Conservation (phyloP, 192 early-diverging fungal species). For the Backusella australiensis region DNA sequence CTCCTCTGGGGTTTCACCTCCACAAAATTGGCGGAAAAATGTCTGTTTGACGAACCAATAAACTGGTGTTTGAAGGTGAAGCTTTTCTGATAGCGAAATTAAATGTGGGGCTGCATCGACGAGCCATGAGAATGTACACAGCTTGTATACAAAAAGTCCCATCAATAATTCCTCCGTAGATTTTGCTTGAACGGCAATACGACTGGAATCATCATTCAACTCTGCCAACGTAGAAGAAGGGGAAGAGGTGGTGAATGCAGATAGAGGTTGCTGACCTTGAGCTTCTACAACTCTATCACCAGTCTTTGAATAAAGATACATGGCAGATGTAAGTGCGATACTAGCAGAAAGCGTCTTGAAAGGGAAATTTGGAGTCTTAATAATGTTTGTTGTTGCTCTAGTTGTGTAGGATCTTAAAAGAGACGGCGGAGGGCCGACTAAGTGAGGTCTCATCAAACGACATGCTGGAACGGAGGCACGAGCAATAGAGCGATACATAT, state of each 20-base stretch:
- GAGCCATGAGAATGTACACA: slow-evolving; percentile 59
- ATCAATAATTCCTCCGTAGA: slow-evolving; percentile 56
- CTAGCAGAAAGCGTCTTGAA: slow-evolving; percentile 14
- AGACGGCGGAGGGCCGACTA: slow-evolving; percentile 8
- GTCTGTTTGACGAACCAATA: slow-evolving; percentile 77
- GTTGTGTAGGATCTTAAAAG: background rate
- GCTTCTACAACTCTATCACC: slow-evolving; percentile 18
- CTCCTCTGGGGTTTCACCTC: slow-evolving; percentile 82
- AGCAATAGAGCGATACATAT: slow-evolving; percentile 4
- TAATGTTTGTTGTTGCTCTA: background rate
- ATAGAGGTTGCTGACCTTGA: background rate
- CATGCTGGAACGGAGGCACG: slow-evolving; percentile 5
- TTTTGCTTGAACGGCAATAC: slow-evolving; percentile 49
- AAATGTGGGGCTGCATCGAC: slow-evolving; percentile 56
- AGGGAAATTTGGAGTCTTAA: background rate
- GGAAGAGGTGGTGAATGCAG: slow-evolving; percentile 2
- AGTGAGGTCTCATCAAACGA: slow-evolving; percentile 7
- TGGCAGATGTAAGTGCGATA: slow-evolving; percentile 2
- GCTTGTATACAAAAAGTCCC: slow-evolving; percentile 64
- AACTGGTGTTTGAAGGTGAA: slow-evolving; percentile 44
- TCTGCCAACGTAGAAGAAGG: slow-evolving; percentile 22
- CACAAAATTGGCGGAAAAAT: slow-evolving; percentile 90
- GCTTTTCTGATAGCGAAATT: slow-evolving; percentile 52
- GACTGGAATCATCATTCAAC: slow-evolving; percentile 35
- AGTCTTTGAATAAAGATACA: background rate